Evolutionary conservation across 1,284 basidiomycete species (phyloP).

Genomic region (Albatrellus sp.): DNA sequence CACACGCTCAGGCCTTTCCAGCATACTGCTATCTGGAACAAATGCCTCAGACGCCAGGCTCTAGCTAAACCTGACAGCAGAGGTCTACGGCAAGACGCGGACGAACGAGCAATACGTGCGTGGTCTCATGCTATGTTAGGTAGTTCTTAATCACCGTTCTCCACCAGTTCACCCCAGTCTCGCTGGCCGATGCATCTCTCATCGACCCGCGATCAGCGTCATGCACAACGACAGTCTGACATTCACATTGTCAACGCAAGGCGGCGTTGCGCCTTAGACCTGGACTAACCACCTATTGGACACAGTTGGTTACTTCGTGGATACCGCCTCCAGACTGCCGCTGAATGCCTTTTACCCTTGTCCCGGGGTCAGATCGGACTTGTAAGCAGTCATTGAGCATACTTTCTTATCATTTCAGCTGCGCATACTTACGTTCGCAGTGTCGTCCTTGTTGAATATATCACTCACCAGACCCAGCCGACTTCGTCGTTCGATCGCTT

Average conservation of each 20-base stretch:
- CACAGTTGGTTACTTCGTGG: constrained; percentile 41
- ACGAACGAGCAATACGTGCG: constrained; percentile 43
- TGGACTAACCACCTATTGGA: constrained; percentile 47
- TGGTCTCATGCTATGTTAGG: constrained; percentile 4
- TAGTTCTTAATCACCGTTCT: background rate
- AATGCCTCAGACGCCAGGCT: constrained; percentile 36
- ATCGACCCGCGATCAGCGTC: constrained; percentile 35
- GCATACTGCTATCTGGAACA: constrained; percentile 28
- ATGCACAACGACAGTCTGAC: constrained; percentile 22
- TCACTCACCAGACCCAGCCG: constrained; percentile 23
- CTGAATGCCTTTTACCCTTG: constrained; percentile 43
- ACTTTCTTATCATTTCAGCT: background rate
- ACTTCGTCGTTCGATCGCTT: constrained; percentile 41
- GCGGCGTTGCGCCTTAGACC: constrained; percentile 43
- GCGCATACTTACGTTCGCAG: constrained; percentile 18
- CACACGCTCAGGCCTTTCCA: constrained; percentile 25
- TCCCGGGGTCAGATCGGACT: constrained; percentile 34
- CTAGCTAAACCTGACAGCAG: constrained; percentile 35
- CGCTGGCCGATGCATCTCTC: constrained; percentile 31
- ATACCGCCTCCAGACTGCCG: constrained; percentile 25
- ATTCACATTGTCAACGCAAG: constrained; percentile 38
- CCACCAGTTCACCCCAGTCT: constrained; percentile 37
- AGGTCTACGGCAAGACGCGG: constrained; percentile 28
- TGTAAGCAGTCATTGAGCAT: constrained; percentile 18
- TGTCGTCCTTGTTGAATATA: constrained; percentile 30